Conservation (phyloP, 768 basidiomycete genomes). For the Cantharellus anzutake region DNA sequence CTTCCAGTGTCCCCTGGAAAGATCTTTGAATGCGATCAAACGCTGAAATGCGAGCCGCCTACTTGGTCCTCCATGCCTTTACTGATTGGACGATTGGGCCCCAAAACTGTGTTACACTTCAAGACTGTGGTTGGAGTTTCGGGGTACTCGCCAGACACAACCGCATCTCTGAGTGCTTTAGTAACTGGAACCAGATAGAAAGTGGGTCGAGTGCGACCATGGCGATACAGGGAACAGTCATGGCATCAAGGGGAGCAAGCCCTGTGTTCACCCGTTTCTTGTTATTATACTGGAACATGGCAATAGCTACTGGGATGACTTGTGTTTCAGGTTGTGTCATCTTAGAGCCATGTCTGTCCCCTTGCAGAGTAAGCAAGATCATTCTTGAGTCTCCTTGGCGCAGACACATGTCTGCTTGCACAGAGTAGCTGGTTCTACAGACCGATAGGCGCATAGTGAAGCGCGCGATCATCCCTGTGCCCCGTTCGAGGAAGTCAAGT, state of each 20-base stretch:
- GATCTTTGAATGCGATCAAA: background rate
- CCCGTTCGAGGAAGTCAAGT: too few relatives aligned
- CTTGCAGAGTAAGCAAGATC: background rate
- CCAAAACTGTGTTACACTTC: background rate
- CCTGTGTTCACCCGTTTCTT: slow-evolving; percentile 6
- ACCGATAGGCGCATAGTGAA: too few relatives aligned
- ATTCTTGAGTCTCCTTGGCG: too few relatives aligned
- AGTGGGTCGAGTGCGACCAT: background rate
- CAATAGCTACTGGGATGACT: slow-evolving; percentile 18
- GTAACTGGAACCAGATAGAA: background rate
- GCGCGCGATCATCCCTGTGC: too few relatives aligned
- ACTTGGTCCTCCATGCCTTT: too few relatives aligned
- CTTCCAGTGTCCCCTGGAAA: too few relatives aligned
- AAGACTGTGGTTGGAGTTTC: background rate
- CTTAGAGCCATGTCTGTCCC: slow-evolving; percentile 21
- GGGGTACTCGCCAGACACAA: background rate
- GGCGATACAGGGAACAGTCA: background rate
- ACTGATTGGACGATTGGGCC: too few relatives aligned
- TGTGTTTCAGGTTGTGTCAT: slow-evolving; percentile 13
- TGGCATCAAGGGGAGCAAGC: background rate
- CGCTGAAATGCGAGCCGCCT: background rate
- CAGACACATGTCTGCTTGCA: too few relatives aligned
- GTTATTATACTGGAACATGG: slow-evolving; percentile 17
- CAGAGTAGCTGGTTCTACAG: too few relatives aligned
- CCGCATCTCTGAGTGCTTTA: background rate